Evolutionary conservation across 2,329 filamentous ascomycete genomes (phyloP), one percentile per base, ranked within the genome.

Genomic region (Rhexocercosporidium sp.): DNA sequence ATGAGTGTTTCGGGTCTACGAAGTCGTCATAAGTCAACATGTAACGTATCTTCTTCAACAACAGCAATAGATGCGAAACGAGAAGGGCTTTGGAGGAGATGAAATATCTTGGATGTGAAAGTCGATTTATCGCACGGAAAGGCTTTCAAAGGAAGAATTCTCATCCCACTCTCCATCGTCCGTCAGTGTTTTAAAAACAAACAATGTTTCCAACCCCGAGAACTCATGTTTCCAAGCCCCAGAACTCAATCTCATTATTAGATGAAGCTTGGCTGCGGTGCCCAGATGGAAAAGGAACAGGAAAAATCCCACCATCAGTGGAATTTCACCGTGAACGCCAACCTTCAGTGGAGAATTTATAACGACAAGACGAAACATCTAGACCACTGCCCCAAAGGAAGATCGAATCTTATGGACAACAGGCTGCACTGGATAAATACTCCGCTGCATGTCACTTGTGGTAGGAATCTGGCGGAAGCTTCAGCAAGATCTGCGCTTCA

Each of bases 351-450:
- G 68, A 69, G 62, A 67, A 69, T 69, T 66, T 46, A 62, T 31
- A 22, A 25, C 59, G 53, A 57, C 61, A 54, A 22, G 59, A 22
- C 62, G 62, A 56, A 67, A 39, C 25, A 31, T 49, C 59, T 31
- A 49, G 59, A 62, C 53, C 27, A 46, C 4, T 18, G 41, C 37
- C 57, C 18, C 39, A 54, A 29, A 27, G 31, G 54, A 20, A n/a
- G 6, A 34, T 49, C 12, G 1, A 37, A 64, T 46, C 29, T 61
- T 37, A 18, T 63, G 41, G 37, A 64, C 5, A 16, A 64, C 51
- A 66, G 64, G 47, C 66, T 62, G 62, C 44, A 67, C 25, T 39
- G 59, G 62, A 63, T 65, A 69, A 65, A 67, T 65, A 60, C 59
- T 69, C 67, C 65, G 59, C 49, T 41, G 57, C 22, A 53, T 51